These are phyloP conservation scores for Didymella exigua DNA, from an alignment of 2,329 filamentous ascomycete species.

Conservation along the genomic window DNA sequence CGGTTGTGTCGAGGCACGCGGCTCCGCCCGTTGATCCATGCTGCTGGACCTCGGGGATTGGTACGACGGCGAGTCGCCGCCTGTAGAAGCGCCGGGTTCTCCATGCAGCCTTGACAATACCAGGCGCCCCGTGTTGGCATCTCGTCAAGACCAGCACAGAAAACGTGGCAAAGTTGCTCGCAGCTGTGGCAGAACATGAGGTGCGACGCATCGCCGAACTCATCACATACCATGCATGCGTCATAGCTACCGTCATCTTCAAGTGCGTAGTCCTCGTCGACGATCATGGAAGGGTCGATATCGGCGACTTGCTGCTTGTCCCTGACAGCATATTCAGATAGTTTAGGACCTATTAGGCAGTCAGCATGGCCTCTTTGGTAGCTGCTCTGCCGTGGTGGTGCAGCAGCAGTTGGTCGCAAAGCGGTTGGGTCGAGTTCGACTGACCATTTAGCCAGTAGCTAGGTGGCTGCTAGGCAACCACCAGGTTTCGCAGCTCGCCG, in stretches of 20 bases:
- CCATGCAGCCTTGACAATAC: conserved; percentile 85
- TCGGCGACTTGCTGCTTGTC: conserved; percentile 90
- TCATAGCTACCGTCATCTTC: conserved; percentile 55
- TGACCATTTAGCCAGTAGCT: conserved; percentile 39
- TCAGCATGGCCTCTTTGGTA: conserved; percentile 21
- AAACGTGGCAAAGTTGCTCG: conserved; percentile 86
- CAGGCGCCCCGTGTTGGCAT: conserved; percentile 75
- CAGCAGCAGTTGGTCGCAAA: conserved; percentile 12
- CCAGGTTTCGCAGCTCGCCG: conserved; percentile 24
- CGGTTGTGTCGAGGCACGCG: conserved; percentile 40
- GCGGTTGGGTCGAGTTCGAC: conserved; percentile 34
- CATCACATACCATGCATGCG: conserved; percentile 84
- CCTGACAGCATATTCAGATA: conserved; percentile 69
- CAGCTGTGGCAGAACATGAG: conserved; percentile 91
- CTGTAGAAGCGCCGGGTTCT: conserved; percentile 46
- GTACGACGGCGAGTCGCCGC: conserved; percentile 41
- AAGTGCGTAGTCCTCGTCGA: conserved; percentile 69
- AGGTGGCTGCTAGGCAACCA: conserved; percentile 26
- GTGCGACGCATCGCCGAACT: conserved; percentile 79
- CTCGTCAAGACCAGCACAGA: conserved; percentile 82
- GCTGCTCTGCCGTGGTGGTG: conserved; percentile 7
- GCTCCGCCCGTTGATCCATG: conserved; percentile 38
- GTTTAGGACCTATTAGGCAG: conserved; percentile 54
- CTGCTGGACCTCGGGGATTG: conserved; percentile 37
- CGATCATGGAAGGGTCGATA: conserved; percentile 79